A percentile compares a stretch with the other conserved stretches of the same genome.
Evolutionary conservation across 2,329 filamentous ascomycete species (phyloP).

Genomic region (Exophiala dermatitidis): DNA sequence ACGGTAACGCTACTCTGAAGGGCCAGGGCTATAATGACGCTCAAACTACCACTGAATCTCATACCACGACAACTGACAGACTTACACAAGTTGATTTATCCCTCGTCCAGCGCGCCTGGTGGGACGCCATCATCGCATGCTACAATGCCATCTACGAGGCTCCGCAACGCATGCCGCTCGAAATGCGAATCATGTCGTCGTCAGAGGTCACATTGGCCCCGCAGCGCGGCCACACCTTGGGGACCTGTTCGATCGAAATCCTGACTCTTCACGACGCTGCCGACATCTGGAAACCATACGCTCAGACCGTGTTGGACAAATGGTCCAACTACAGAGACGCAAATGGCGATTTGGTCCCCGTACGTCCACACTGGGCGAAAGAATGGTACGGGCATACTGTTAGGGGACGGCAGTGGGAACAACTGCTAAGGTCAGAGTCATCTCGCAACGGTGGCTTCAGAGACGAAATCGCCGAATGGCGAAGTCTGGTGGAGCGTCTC

Average conservation of each 20-base stretch:
- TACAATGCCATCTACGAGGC: constrained; percentile 14
- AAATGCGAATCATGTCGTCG: constrained; percentile 23
- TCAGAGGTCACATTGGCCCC: constrained; percentile 22
- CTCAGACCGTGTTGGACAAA: constrained; percentile 21
- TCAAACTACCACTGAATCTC: constrained; percentile 6
- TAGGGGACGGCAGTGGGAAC: constrained; percentile 12
- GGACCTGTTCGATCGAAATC: constrained; percentile 21
- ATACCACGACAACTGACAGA: background rate
- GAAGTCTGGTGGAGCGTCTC: constrained; percentile 5
- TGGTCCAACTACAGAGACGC: constrained; percentile 16
- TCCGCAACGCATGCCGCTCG: constrained; percentile 21
- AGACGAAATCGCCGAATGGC: constrained; percentile 17
- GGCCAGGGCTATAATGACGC: background rate
- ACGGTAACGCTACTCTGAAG: constrained; percentile 1
- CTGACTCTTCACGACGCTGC: constrained; percentile 17
- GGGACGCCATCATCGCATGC: constrained; percentile 39
- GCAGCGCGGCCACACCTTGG: constrained; percentile 16
- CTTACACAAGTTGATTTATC: constrained; percentile 37
- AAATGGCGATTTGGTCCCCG: constrained; percentile 7
- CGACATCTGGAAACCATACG: constrained; percentile 19
- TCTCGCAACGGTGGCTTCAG: constrained; percentile 13
- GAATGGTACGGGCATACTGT: constrained; percentile 21
- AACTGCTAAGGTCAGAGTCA: constrained; percentile 9
- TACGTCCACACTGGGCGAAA: constrained; percentile 23
- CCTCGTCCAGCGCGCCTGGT: constrained; percentile 43